Evolutionary conservation across 2,329 filamentous ascomycete species (phyloP), one percentile per base, ranked within the genome.

Genomic region (Cladophialophora carrionii): DNA sequence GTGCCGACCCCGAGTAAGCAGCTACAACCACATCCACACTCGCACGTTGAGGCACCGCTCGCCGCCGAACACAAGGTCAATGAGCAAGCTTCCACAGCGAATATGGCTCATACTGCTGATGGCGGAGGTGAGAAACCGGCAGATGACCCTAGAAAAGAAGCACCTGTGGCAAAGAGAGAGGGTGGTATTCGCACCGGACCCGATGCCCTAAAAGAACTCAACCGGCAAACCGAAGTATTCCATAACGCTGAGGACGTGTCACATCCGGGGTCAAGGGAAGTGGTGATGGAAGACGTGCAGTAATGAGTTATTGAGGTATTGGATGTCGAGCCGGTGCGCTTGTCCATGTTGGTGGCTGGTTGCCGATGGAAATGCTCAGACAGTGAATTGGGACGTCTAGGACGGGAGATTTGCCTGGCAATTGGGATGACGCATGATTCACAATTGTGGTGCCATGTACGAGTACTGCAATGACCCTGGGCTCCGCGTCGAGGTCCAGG

Each of bases 1-100:
- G 69, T 71, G 6, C 71, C 70, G 14, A 73, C 70, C 6, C 71
- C 71, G 20, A 73, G 69, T 56, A 73, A 73, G 67, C 70, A 72
- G 48, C 54, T 51, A 51, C 65, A 60, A 26, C 65, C 61, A n/a
- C 46, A 29, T 4, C 4, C 26, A 32, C 48, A 58, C n/a, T 10
- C 52, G 7, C 49, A 20, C 9, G 12, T 22, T 17, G 34, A 49
- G 9, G 26, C 24, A 41, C 26, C 48, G 24, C 6, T 58, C 12
- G 14, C 24, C 2, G n/a, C 2, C 20, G 34, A 26, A 17, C 48
- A 26, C 10, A 26, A 17, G 4, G 29, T 49, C 31, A 22, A 52
- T n/a, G 43, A 41, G 6, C n/a, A 37, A 24, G 29, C 24, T 51
- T 14, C 26, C 17, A 12, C 9, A 4, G 24, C 20, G n/a, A 41